Conservation (phyloP, 2,329 filamentous ascomycete species). For the Chrysoporthe puriensis region DNA sequence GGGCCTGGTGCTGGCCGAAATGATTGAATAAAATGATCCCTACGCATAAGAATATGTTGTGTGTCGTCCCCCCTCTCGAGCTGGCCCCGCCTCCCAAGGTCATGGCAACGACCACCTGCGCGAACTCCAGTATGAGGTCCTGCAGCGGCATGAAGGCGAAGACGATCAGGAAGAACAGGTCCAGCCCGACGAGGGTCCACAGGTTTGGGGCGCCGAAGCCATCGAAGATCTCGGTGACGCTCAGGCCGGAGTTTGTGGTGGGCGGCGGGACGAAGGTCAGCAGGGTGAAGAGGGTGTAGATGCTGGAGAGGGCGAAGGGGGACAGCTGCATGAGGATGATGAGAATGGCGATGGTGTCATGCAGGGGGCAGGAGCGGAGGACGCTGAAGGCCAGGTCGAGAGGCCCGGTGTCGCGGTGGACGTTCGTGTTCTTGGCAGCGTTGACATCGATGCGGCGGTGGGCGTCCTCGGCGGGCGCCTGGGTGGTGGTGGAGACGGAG, state of each 20-base stretch:
- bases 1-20: constrained; percentile 47
- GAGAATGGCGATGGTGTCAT: constrained; percentile 94
- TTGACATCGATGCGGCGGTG: constrained; percentile 73
- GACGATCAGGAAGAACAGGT: constrained; percentile 78
- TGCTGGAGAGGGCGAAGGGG: constrained; percentile 81
- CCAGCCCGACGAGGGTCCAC: constrained; percentile 81
- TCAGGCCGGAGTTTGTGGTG: constrained; percentile 76
- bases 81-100: constrained; percentile 82
- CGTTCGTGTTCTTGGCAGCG: constrained; percentile 66
- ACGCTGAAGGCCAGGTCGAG: constrained; percentile 83
- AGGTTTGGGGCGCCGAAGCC: constrained; percentile 84
- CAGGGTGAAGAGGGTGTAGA: constrained; percentile 90
- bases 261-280: constrained; percentile 89
- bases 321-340: constrained; percentile 94
- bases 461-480: constrained; percentile 43
- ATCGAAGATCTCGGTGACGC: constrained; percentile 89
- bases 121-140: constrained; percentile 84
- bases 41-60: constrained; percentile 73
- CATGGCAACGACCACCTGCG: constrained; percentile 90
- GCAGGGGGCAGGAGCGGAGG: constrained; percentile 84
- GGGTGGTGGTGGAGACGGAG: constrained; percentile 32
- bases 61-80: constrained; percentile 68
- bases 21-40: constrained; percentile 66
- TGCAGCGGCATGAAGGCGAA: constrained; percentile 89
- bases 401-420: constrained; percentile 72